Evolutionary conservation across 352 stramenopile genomes (phyloP).

Genomic region (Phytophthora sp.): DNA sequence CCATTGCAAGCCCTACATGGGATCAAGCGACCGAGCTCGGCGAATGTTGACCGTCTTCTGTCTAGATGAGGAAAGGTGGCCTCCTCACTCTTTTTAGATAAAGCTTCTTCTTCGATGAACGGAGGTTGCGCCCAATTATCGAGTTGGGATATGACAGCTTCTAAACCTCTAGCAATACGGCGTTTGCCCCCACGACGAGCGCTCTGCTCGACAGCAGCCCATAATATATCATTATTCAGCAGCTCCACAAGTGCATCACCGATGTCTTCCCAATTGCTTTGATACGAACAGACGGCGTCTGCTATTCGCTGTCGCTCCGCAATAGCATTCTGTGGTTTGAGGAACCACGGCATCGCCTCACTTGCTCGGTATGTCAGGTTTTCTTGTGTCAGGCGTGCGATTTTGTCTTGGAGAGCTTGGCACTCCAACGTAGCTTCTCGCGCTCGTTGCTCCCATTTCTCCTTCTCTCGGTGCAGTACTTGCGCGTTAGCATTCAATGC

Average conservation of each 20-base stretch:
- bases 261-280: constrained; percentile 63
- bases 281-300: constrained; percentile 56
- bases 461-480: constrained; percentile 54
- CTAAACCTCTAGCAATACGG: constrained; percentile 46
- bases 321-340: constrained; percentile 41
- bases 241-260: constrained; percentile 59
- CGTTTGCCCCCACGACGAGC: constrained; percentile 45
- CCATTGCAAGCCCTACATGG: constrained; percentile 59
- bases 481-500: constrained; percentile 17
- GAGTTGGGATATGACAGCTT: constrained; percentile 49
- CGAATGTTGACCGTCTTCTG: constrained; percentile 15
- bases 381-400: constrained; percentile 51
- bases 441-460: constrained; percentile 69
- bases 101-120: constrained; percentile 10
- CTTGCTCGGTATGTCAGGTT: constrained; percentile 30
- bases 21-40: constrained; percentile 43
- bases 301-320: constrained; percentile 60
- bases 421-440: constrained; percentile 52
- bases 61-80: neutral
- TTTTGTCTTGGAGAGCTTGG: constrained; percentile 56
- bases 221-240: constrained; percentile 71
- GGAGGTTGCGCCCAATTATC: constrained; percentile 22
- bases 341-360: constrained; percentile 52
- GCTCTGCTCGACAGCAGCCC: constrained; percentile 57
- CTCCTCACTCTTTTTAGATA: constrained; percentile 4